Base-by-base conservation (phyloP, 352 stramenopile species). In the Blastocystis sp. region DNA sequence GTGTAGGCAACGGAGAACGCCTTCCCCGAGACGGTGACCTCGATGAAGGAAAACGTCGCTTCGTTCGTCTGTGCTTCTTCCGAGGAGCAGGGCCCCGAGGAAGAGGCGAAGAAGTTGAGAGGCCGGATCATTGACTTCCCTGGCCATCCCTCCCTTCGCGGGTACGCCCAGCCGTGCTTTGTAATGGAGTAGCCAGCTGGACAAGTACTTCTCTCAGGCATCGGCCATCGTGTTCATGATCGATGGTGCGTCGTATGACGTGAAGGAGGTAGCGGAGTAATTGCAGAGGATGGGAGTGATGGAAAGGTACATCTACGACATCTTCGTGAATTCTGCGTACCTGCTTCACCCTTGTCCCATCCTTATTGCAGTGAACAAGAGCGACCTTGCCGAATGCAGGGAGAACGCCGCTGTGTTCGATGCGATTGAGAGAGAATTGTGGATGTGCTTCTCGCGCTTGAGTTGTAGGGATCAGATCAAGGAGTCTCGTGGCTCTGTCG, bases 331-430 rank as follows among this genome's bases (percentile, higher is more conserved):
- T 52, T 38, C 65, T 7, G 10, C 65, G 14, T 76, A 54, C 52
- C 24, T 76, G 7, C 6, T 38, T 7, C 65, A 76, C 34, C 65
- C 65, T 14, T 76, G 65, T n/a, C 65, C 65, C 6, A n/a, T 76
- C 34, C 65, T 76, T n/a, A n/a, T 76, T 38, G 65, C 65, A 54
- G 43, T 76, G 21, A 76, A 76, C 65, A 76, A 76, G 43, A 54
- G 24, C 7, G 65, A 76, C 43, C 65, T 76, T 4, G 19, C 9
- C 43, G 65, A 38, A 43, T 76, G 65, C 34, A 38, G 7, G 17
- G 65, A 76, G 14, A 76, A 76, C 43, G 24, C 42, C 42, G 21
- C 65, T 76, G 65, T 76, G 11, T 76, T 43, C 65, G 65, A 76
- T 21, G 24, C 9, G 24, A 76, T 76, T 38, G 65, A 76, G 24